Evolutionary conservation across 768 basidiomycete species (phyloP).

Genomic region (Kwoniella sp.): DNA sequence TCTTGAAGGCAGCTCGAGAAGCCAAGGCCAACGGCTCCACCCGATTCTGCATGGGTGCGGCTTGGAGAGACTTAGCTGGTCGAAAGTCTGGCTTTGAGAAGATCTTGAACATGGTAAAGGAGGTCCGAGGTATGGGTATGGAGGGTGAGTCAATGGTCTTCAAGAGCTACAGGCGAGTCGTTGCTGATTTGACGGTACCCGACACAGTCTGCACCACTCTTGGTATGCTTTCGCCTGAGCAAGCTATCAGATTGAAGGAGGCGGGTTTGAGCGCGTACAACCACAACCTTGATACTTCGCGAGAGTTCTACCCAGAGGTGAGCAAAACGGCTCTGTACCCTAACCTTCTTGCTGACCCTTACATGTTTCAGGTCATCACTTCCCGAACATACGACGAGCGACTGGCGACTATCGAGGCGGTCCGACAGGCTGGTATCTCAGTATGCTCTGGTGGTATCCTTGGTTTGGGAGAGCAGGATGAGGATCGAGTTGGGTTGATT

Average conservation of each 20-base stretch:
- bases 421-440: conserved; percentile 91
- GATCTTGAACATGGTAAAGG: conserved; percentile 83
- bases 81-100: conserved; percentile 90
- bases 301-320: conserved; percentile 93
- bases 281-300: conserved; percentile 96
- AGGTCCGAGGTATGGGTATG: conserved; percentile 87
- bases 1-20: conserved; percentile 85
- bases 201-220: conserved; percentile 85
- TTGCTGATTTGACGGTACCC: conserved; percentile 1
- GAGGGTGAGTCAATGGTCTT: conserved; percentile 64
- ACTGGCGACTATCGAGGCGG: conserved; percentile 81
- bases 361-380: conserved; percentile 75
- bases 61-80: conserved; percentile 92
- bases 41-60: conserved; percentile 98
- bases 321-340: conserved; percentile 18
- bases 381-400: conserved; percentile 93
- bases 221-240: conserved; percentile 92
- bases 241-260: conserved; percentile 86
- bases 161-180: no score
- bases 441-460: conserved; percentile 97
- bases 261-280: conserved; percentile 97
- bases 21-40: conserved; percentile 97
- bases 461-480: conserved; percentile 86
- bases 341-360: not conserved
- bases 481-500: conserved; percentile 88